These are phyloP conservation scores for Acorus gramineus DNA, from an alignment of 106 monocot species.

Conservation along the genomic window DNA sequence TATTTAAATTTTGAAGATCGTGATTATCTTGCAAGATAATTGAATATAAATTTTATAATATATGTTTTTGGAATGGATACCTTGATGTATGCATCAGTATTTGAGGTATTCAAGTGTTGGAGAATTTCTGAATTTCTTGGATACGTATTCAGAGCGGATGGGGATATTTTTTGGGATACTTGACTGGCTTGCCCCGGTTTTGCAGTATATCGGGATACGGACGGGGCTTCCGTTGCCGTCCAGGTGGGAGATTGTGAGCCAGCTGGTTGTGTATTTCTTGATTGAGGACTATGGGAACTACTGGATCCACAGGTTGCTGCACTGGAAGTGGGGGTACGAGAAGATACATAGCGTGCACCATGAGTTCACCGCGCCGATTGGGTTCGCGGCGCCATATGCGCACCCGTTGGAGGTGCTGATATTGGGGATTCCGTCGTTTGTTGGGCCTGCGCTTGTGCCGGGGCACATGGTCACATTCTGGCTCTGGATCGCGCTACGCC, in stretches of 20 bases:
- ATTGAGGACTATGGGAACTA: constrained; percentile 17
- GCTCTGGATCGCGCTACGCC: constrained; percentile 13
- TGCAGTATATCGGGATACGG: constrained; percentile 11
- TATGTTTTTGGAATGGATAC: too few species aligned
- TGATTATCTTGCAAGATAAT: too few species aligned
- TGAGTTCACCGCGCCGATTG: constrained; percentile 12
- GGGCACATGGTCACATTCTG: constrained; percentile 17
- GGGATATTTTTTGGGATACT: neutral
- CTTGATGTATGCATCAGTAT: too few species aligned
- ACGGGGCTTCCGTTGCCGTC: constrained; percentile 15
- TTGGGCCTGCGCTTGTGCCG: constrained; percentile 12
- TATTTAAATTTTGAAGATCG: too few species aligned
- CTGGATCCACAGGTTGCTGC: constrained; percentile 16
- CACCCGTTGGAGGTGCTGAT: constrained; percentile 12
- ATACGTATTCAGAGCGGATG: neutral
- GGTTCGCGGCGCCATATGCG: constrained; percentile 14
- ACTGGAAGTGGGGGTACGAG: constrained; percentile 9
- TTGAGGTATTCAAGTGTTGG: too few species aligned
- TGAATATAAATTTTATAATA: too few species aligned
- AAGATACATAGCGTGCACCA: constrained; percentile 11
- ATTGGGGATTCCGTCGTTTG: constrained; percentile 8
- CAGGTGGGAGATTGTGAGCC: constrained; percentile 7
- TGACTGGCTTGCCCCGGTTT: neutral
- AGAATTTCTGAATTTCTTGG: neutral
- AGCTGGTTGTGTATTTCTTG: constrained; percentile 16